Percentiles rank a stretch among this genome's conserved stretches.
These are phyloP conservation scores for Cryptococcus neoformans DNA, from an alignment of 1,284 basidiomycete genomes.

Conservation along the genomic window DNA sequence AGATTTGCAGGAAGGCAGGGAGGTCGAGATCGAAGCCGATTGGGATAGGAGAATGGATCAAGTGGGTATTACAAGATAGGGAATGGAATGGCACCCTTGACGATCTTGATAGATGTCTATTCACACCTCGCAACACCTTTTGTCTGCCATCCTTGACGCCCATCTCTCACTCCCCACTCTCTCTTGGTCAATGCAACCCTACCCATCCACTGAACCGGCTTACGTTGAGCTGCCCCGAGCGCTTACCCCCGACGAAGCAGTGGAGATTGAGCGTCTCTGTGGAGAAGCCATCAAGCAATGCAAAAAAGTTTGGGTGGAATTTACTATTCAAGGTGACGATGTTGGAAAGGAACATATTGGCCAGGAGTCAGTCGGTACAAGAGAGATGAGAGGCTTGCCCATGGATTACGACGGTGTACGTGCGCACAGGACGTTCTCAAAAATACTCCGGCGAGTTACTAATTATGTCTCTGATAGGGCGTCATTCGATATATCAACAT, in stretches of 20 bases:
- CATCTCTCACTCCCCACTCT: conserved; percentile 67
- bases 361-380: conserved; percentile 55
- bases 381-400: conserved; percentile 62
- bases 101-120: conserved; percentile 64
- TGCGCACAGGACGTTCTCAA: no score
- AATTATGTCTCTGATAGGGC: conserved; percentile 48
- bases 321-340: conserved; percentile 27
- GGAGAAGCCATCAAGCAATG: conserved; percentile 57
- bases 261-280: conserved; percentile 61
- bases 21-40: conserved; percentile 61
- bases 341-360: conserved; percentile 25
- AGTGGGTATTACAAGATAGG: conserved; percentile 30
- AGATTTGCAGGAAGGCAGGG: conserved; percentile 53
- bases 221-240: conserved; percentile 75
- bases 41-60: conserved; percentile 73
- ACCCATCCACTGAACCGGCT: conserved; percentile 61
- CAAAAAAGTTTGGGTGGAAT: conserved; percentile 37
- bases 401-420: conserved; percentile 47
- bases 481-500: conserved; percentile 78
- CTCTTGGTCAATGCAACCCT: conserved; percentile 60
- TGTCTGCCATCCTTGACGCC: conserved; percentile 75
- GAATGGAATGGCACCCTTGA: background rate
- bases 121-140: conserved; percentile 77
- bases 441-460: conserved; percentile 3
- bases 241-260: conserved; percentile 64